Evolutionary conservation across 352 stramenopile species (phyloP), one percentile per base, ranked within the genome.

Genomic region (Phytophthora cajani): DNA sequence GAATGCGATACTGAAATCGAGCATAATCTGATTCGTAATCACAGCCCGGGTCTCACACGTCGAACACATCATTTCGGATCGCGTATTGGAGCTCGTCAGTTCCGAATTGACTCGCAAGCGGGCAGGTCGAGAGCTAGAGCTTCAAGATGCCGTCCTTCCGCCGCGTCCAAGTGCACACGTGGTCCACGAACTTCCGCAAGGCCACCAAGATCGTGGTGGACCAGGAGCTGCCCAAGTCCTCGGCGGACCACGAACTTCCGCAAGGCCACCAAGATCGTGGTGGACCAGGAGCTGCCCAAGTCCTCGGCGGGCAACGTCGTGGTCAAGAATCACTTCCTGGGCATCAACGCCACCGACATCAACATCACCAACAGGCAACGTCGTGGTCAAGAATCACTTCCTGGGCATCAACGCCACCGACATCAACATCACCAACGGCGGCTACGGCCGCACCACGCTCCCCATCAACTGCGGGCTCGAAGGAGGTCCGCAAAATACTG

Each of bases 341-440:
- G 77, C 16, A 82, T 88, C 70, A 86, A 88, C 42, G 80, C 76
- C 49, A 83, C 80, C 40, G 78, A 88, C 59, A 72, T 90, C 67
- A 87, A 84, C 76, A 72, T 87, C 44, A 87, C 80, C 21, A 75
- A 72, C 58, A n/a, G 78, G 78, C n/a, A 59, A 66, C 12, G 66
- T 84, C 16, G 67, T 88, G 51, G 70, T 86, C 14, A 65, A 80
- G 68, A 75, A 75, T 36, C 69, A 64, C 46, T 75, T 72, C 57
- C 16, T 75, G 27, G 79, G 77, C 16, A 82, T 88, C 70, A 86
- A 88, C 42, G 80, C 76, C 49, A 83, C 80, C 40, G 78, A 88
- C 59, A 72, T 90, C 67, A 87, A 84, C 76, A 72, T 87, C 44
- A 87, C 80, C 21, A 75, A 72, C 58, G 49, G 58, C 21, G 63